These are phyloP conservation scores for Pseudogymnoascus sp. DNA, from an alignment of 2,329 filamentous ascomycete genomes.

Conservation along the genomic window DNA sequence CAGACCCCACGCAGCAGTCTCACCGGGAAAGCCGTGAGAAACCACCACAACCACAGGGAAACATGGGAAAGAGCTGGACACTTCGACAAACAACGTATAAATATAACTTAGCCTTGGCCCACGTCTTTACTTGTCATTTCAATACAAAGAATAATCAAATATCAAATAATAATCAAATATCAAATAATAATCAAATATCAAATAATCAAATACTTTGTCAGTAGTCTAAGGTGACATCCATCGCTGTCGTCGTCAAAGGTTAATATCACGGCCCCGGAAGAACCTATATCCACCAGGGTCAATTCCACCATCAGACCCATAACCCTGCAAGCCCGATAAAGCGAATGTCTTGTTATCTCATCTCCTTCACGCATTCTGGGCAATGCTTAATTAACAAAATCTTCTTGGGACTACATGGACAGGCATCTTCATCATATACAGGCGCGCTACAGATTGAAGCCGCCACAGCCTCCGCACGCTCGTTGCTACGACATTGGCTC, in stretches of 20 bases:
- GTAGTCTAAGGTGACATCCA: not conserved
- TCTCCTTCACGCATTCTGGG: not conserved
- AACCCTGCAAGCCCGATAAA: constrained; percentile 2
- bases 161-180: not conserved
- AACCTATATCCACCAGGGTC: not conserved
- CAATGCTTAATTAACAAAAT: not conserved
- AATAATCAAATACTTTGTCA: not conserved
- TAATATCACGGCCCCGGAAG: not conserved
- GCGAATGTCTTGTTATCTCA: not conserved
- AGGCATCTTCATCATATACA: not conserved
- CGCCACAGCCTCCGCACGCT: not conserved
- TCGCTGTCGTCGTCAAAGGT: not conserved
- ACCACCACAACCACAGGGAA: not conserved
- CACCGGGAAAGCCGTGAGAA: not conserved
- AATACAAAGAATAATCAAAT: not conserved
- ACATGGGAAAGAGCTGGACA: not conserved
- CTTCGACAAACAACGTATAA: not conserved
- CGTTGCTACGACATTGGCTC: not conserved
- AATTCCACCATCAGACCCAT: not conserved
- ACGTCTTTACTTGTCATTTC: not conserved
- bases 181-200: not conserved
- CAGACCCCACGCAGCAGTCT: not conserved
- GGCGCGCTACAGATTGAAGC: not conserved
- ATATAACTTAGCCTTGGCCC: not conserved
- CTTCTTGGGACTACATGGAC: not conserved